Conservation (phyloP, 768 basidiomycete genomes). For the Tremella yokohamensis region DNA sequence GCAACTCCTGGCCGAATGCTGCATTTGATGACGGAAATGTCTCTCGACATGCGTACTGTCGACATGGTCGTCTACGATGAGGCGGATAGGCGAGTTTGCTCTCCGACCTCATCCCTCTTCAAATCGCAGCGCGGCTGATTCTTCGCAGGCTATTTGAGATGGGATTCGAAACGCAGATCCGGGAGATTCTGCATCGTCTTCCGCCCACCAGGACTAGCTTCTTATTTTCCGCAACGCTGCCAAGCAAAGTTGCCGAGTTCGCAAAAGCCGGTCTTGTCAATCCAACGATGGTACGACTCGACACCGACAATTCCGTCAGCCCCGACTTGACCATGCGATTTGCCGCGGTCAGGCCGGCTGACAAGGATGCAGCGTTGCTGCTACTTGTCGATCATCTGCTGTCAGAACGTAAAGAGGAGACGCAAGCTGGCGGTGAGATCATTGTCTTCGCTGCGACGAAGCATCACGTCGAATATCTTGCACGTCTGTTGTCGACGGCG, state of each 20-base stretch:
- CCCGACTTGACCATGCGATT: constrained; percentile 90
- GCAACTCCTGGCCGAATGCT: constrained; percentile 95
- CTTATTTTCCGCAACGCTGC: constrained; percentile 93
- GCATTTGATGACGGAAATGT: constrained; percentile 97
- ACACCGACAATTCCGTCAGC: constrained; percentile 93
- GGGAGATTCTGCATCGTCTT: constrained; percentile 85
- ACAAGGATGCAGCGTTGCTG: constrained; percentile 90
- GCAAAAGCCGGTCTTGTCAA: constrained; percentile 89
- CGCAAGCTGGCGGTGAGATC: constrained; percentile 76
- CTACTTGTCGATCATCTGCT: constrained; percentile 60
- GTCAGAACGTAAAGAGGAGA: constrained; percentile 52
- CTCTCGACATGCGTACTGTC: constrained; percentile 76
- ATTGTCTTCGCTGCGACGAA: constrained; percentile 94
- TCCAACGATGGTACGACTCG: constrained; percentile 92
- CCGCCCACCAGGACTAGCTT: constrained; percentile 83
- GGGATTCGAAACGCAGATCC: constrained; percentile 89
- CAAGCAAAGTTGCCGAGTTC: constrained; percentile 92
- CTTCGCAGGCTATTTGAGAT: constrained; percentile 74
- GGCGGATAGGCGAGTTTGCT: constrained; percentile 66
- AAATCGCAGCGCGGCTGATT: not conserved
- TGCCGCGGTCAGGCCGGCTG: constrained; percentile 82
- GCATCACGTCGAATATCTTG: constrained; percentile 95
- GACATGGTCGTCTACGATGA: constrained; percentile 95
- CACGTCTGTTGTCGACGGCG: constrained; percentile 67
- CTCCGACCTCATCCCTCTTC: no score